phyloP scores from a whole-genome alignment of 202 grass and related monocot genomes.

The Bolboschoenoplectus hybrid region DNA sequence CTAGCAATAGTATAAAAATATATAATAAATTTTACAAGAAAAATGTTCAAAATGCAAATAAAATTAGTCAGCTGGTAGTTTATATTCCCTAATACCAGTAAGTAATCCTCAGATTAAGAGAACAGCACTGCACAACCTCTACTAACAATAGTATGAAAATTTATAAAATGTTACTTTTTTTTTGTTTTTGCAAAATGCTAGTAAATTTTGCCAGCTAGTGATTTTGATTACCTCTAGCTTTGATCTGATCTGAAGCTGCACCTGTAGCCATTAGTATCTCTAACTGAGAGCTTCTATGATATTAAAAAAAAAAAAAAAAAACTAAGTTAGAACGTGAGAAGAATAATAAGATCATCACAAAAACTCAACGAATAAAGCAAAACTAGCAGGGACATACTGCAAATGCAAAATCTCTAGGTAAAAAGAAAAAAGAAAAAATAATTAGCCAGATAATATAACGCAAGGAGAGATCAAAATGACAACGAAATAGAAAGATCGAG shows the following conservation, averaged over 20 bases:
- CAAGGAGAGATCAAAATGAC: slow-evolving; percentile 20
- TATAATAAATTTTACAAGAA: not conserved
- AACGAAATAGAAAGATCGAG: not conserved
- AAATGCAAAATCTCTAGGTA: not conserved
- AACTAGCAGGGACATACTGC: not conserved
- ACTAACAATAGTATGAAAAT: slow-evolving; percentile 11
- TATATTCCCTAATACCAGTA: not conserved
- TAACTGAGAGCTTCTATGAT: slow-evolving; percentile 25
- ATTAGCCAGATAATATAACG: not conserved
- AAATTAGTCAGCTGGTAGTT: not conserved
- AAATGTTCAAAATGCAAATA: not conserved
- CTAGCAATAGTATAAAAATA: not conserved
- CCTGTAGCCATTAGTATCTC: slow-evolving; percentile 20
- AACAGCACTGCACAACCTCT: not conserved
- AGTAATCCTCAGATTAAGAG: not conserved
- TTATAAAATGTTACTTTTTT: not conserved
- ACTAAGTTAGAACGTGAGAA: not conserved
- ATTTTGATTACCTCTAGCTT: slow-evolving; percentile 32
- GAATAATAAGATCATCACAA: not conserved
- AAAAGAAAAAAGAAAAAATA: not conserved
- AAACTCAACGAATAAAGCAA: not conserved
- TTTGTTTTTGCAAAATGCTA: slow-evolving; percentile 2
- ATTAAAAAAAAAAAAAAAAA: slow-evolving; percentile 8
- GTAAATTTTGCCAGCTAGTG: not conserved
- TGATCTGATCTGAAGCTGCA: slow-evolving; percentile 37